Conservation (phyloP, 495 filamentous ascomycete species). For the Penicillium taxi region DNA sequence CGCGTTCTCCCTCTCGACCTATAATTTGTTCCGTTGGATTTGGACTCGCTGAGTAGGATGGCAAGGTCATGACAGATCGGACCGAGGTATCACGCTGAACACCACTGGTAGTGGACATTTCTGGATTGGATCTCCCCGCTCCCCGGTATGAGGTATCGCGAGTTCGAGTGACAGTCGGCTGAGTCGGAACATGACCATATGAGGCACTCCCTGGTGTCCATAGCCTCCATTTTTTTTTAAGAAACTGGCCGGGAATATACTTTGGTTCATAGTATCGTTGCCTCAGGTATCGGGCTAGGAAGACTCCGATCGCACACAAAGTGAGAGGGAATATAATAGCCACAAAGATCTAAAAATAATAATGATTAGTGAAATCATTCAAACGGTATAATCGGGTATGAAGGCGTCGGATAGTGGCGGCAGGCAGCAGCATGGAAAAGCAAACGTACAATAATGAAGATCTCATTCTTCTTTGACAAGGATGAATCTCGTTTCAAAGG, state of each 20-base stretch:
- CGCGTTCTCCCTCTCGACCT: conserved; percentile 84
- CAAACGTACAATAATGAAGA: conserved; percentile 24
- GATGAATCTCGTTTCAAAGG: conserved; percentile 15
- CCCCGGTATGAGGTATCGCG: conserved; percentile 21
- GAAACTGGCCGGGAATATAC: conserved; percentile 48
- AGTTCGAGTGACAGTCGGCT: conserved; percentile 7
- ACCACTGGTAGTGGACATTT: conserved; percentile 27
- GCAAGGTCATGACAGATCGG: conserved; percentile 86
- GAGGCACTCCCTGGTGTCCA: conserved; percentile 44
- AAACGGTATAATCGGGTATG: no score
- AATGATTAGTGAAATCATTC: no score
- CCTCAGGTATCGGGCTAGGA: conserved; percentile 42
- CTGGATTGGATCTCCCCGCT: conserved; percentile 14
- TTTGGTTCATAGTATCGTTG: conserved; percentile 44
- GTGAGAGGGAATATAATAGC: conserved; percentile 32
- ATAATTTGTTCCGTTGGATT: conserved; percentile 75
- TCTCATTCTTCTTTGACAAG: conserved; percentile 12
- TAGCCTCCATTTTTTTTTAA: conserved; percentile 54
- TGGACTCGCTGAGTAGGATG: conserved; percentile 64
- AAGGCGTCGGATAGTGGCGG: conserved; percentile 6
- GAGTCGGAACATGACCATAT: conserved; percentile 33
- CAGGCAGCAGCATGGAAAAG: background rate
- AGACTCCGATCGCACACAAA: conserved; percentile 35
- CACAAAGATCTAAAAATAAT: conserved; percentile 13
- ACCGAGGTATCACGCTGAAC: conserved; percentile 81